phyloP scores from a whole-genome alignment of 1,284 basidiomycete genomes.

The Pseudomicrostroma phylloplanum region DNA sequence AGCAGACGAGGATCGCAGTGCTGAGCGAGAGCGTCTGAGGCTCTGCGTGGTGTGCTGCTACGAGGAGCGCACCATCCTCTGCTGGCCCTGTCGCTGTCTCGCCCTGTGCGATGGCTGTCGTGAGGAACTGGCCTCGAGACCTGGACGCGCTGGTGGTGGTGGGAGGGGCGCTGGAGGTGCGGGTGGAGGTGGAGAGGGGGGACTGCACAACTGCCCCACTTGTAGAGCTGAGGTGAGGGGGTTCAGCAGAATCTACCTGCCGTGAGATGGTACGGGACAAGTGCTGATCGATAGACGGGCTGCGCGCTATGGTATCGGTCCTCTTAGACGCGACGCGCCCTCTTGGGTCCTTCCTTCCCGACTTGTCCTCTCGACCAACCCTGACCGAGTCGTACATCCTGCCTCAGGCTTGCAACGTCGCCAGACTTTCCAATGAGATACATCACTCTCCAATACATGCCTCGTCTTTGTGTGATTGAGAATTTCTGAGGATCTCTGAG shows the following conservation, averaged over 20 bases:
- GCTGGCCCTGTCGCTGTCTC: conserved; percentile 48
- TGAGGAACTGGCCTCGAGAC: conserved; percentile 33
- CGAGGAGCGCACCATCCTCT: conserved; percentile 36
- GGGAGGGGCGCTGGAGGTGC: neutral
- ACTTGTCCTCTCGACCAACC: neutral
- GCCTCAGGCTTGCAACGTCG: neutral
- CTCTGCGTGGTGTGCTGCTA: conserved; percentile 29
- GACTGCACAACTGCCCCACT: conserved; percentile 6
- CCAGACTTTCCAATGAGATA: no score
- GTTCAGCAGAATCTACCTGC: conserved; percentile 5
- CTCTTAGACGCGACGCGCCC: neutral
- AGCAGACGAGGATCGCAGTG: neutral
- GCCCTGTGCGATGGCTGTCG: conserved; percentile 45
- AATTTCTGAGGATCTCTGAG: no score
- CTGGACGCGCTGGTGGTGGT: conserved; percentile 6
- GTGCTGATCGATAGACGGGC: neutral
- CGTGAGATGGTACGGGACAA: neutral
- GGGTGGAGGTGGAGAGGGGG: neutral
- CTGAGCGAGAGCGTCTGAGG: conserved; percentile 19
- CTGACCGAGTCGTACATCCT: neutral
- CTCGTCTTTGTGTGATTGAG: no score
- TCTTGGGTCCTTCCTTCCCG: neutral
- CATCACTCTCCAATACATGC: no score
- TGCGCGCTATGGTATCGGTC: neutral
- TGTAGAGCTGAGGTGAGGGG: conserved; percentile 5